phyloP scores from a whole-genome alignment of 768 basidiomycete species.

The Lenzites betulinus region DNA sequence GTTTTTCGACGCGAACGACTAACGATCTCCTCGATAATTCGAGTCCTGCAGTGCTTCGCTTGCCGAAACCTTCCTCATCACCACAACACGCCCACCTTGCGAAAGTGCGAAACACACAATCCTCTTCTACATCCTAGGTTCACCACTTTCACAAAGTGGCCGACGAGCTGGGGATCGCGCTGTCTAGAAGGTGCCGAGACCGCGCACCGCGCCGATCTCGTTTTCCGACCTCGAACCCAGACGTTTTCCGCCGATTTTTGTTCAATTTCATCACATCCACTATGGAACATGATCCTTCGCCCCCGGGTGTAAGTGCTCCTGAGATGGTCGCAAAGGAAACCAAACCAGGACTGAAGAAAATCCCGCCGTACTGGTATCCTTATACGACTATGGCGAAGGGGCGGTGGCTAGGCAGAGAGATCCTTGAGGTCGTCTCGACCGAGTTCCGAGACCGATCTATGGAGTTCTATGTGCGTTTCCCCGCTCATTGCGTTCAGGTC shows the following conservation, averaged over 20 bases:
- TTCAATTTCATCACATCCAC: slow-evolving; percentile 52
- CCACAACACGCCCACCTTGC: too few relatives aligned
- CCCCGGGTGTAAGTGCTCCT: slow-evolving; percentile 31
- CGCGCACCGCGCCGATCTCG: slow-evolving; percentile 36
- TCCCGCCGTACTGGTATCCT: slow-evolving; percentile 89
- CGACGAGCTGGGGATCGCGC: slow-evolving; percentile 4
- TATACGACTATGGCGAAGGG: slow-evolving; percentile 93
- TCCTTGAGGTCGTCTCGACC: slow-evolving; percentile 90
- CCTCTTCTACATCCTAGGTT: too few relatives aligned
- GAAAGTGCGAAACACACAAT: too few relatives aligned
- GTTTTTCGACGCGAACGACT: too few relatives aligned
- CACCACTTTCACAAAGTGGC: slow-evolving; percentile 3
- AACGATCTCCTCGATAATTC: too few relatives aligned
- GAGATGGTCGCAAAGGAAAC: slow-evolving; percentile 2
- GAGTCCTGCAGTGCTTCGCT: too few relatives aligned
- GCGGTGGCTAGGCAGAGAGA: slow-evolving; percentile 84
- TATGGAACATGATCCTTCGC: slow-evolving; percentile 44
- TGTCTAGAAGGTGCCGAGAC: slow-evolving; percentile 12
- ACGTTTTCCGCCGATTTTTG: slow-evolving; percentile 61
- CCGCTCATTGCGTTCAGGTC: not conserved
- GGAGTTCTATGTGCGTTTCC: slow-evolving; percentile 87
- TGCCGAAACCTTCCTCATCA: too few relatives aligned
- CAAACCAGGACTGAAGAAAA: slow-evolving; percentile 64
- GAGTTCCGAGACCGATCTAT: slow-evolving; percentile 93
- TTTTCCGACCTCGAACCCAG: slow-evolving; percentile 50